Base-by-base conservation (phyloP, 2,329 filamentous ascomycete genomes). In the Cordyceps cicadae region DNA sequence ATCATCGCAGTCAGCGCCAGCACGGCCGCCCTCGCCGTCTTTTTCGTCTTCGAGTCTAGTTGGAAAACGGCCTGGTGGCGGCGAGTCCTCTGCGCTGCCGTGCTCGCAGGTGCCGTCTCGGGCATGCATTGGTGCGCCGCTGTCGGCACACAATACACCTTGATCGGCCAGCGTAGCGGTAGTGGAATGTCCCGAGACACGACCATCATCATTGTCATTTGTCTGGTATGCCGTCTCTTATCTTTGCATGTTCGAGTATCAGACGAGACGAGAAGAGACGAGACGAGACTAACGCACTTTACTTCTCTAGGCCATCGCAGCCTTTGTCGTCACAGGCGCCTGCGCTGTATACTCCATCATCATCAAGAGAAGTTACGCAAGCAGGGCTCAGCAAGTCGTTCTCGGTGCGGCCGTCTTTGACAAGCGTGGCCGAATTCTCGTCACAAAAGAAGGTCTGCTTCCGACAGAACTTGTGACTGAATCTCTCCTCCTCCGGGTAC, bases 81-180 rank as follows among this genome's bases (percentile, higher is more conserved):
- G 69, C 80, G 90, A 62, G 73, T 81, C 11, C 67, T 86, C 2
- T 89, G 86, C 63, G 87, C 87, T 11, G 74, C 84, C 51, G 72
- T 92, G 19, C 79, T 95, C 46, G 88, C 89, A 9, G 78, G 82
- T 17, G 89, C 88, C 46, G 88, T 94, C 2, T 92, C 87, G 11
- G 89, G 89, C 1, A 94, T 95, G 90, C 90, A 95, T 74, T 95
- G 90, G 88, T 87, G 87, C 60, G 90, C 88, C 37, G 81, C 87
- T 3, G 80, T 83, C 12, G 89, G 89, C 17, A 94, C 89, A 3
- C 70, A 73, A 9, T 94, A 92, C 70, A 79, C 79, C 49, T 72
- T 90, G 56, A 72, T 80, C 6, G 60, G 43, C n/a, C 17, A 15
- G 8, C 41, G 48, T 15, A 48, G 21, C 64, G 70, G 77, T 50